Evolutionary conservation across 331 rosid genomes (phyloP).

Genomic region (Phaseolus coccineus): DNA sequence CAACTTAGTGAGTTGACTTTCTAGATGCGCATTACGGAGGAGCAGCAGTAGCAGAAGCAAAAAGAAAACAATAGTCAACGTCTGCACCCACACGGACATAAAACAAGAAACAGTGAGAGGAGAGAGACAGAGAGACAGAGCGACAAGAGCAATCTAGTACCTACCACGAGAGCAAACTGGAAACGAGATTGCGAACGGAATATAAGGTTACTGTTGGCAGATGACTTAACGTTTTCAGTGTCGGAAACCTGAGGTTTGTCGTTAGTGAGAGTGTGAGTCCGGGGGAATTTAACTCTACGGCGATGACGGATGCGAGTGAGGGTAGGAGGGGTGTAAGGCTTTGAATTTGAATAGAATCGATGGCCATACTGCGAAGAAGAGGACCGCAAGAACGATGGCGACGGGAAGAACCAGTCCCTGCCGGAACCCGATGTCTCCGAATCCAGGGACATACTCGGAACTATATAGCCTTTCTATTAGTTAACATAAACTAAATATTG

Average conservation of each 20-base stretch:
- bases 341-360: constrained; percentile 59
- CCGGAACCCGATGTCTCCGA: constrained; percentile 59
- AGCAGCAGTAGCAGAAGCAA: constrained; percentile 60
- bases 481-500: not conserved
- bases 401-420: constrained; percentile 86
- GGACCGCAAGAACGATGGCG: constrained; percentile 64
- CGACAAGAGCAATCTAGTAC: constrained; percentile 33
- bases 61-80: constrained; percentile 55
- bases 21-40: constrained; percentile 62
- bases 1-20: constrained; percentile 61
- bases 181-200: constrained; percentile 46
- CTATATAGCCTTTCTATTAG: not conserved
- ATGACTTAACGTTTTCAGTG: constrained; percentile 34
- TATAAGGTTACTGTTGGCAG: constrained; percentile 36
- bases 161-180: constrained; percentile 51
- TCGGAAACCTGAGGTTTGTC: constrained; percentile 44
- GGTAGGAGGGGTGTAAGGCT: constrained; percentile 30
- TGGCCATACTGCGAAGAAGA: constrained; percentile 55
- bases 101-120: constrained; percentile 23
- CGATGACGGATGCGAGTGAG: constrained; percentile 59
- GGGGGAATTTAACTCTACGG: constrained; percentile 61
- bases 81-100: constrained; percentile 49
- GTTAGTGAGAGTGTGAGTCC: constrained; percentile 22
- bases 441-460: constrained; percentile 46
- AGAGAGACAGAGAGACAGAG: constrained; percentile 29